Conservation (phyloP, 352 stramenopile species). For the Globisporangium nunn region DNA sequence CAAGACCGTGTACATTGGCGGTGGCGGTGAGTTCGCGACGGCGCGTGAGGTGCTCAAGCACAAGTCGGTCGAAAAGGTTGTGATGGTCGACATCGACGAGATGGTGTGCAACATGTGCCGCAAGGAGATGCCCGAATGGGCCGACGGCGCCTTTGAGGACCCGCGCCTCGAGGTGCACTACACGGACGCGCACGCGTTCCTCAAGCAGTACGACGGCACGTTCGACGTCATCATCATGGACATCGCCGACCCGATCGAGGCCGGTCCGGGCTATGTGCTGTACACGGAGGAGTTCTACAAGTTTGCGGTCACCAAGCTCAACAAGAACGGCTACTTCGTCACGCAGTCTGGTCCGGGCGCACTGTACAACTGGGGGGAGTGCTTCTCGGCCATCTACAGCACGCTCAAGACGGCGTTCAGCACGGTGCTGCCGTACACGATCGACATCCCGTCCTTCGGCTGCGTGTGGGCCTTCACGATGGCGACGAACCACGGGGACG, state of each 20-base stretch:
- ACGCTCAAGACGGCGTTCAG: constrained; percentile 90
- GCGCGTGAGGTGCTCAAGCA: constrained; percentile 90
- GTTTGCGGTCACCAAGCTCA: constrained; percentile 78
- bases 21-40: constrained; percentile 91
- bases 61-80: constrained; percentile 89
- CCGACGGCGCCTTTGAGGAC: constrained; percentile 85
- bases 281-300: constrained; percentile 91
- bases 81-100: constrained; percentile 96
- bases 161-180: constrained; percentile 89
- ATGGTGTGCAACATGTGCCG: constrained; percentile 91
- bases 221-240: constrained; percentile 97
- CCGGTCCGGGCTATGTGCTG: constrained; percentile 87
- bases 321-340: constrained; percentile 87
- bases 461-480: constrained; percentile 94
- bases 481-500: constrained; percentile 68
- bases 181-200: constrained; percentile 87
- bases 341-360: constrained; percentile 89
- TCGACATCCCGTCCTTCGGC: constrained; percentile 92
- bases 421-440: constrained; percentile 88
- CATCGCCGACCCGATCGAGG: constrained; percentile 92
- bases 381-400: constrained; percentile 92
- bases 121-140: constrained; percentile 92
- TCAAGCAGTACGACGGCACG: constrained; percentile 74
- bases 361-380: constrained; percentile 88
- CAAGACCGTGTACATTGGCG: constrained; percentile 91